phyloP scores from a whole-genome alignment of 2,329 filamentous ascomycete genomes.

The Ophidiomyces ophidiicola region DNA sequence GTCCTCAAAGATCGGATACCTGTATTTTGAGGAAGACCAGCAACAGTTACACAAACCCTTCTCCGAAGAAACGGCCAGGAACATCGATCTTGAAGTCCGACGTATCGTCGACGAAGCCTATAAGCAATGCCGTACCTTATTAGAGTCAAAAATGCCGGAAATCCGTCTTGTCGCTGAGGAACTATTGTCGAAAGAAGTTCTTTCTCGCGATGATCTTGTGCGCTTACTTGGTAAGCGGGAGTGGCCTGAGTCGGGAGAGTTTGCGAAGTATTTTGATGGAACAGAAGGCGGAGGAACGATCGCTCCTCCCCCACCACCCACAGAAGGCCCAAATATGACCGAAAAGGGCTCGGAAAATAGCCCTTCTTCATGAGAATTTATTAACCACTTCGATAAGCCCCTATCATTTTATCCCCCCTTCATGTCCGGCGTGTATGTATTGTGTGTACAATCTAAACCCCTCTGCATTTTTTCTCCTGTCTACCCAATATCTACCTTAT shows the following conservation, averaged over 20 bases:
- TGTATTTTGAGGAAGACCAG: constrained; percentile 77
- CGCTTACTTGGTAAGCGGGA: constrained; percentile 72
- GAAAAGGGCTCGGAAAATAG: neutral
- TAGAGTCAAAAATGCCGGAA: constrained; percentile 76
- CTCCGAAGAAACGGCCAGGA: constrained; percentile 81
- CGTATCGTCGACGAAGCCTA: constrained; percentile 88
- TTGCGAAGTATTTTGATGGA: constrained; percentile 80
- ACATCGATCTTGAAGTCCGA: constrained; percentile 83
- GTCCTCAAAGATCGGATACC: constrained; percentile 83
- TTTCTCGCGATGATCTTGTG: constrained; percentile 84
- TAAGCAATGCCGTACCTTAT: constrained; percentile 71
- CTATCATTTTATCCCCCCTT: constrained; percentile 1
- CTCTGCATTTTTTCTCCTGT: constrained; percentile 2
- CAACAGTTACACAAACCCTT: constrained; percentile 88
- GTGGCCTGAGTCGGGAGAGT: constrained; percentile 76
- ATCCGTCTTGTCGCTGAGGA: constrained; percentile 87
- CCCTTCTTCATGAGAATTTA: constrained; percentile 2
- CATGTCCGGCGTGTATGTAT: constrained; percentile 2
- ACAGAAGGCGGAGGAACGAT: constrained; percentile 28
- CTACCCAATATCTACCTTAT: neutral
- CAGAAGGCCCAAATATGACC: constrained; percentile 8
- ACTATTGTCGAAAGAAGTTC: constrained; percentile 78
- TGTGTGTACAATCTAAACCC: constrained; percentile 10
- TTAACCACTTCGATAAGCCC: neutral
- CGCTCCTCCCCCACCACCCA: constrained; percentile 15